phyloP scores from a whole-genome alignment of 306 rosid species.

The Lupinus albus region DNA sequence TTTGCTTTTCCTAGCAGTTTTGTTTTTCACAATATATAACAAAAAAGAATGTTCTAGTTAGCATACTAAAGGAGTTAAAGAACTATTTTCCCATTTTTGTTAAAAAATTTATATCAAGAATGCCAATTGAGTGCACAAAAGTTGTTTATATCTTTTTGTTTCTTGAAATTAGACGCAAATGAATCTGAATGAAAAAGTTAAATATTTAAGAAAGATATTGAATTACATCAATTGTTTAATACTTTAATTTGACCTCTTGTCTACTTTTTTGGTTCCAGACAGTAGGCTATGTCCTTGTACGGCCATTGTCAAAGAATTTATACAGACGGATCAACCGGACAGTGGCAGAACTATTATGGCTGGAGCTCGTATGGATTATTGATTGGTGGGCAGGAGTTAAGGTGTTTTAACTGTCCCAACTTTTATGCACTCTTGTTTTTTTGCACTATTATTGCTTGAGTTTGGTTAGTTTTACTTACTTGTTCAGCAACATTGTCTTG shows the following conservation, averaged over 20 bases:
- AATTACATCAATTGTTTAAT: background rate
- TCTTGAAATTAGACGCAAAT: background rate
- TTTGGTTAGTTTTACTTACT: background rate
- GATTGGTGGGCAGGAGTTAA: constrained; percentile 98
- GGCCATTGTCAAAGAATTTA: constrained; percentile 68
- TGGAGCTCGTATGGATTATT: constrained; percentile 76
- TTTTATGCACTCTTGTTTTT: constrained; percentile 1
- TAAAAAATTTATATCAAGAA: background rate
- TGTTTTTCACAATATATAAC: background rate
- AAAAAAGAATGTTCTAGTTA: background rate
- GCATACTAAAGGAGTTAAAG: background rate
- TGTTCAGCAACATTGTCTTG: background rate
- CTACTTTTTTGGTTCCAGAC: constrained; percentile 54
- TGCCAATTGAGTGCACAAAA: background rate
- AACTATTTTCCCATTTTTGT: background rate
- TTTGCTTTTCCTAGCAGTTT: background rate
- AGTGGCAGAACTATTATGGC: constrained; percentile 79
- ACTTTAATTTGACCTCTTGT: background rate
- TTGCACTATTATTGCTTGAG: constrained; percentile 15
- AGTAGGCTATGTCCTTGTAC: constrained; percentile 58
- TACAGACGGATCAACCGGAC: constrained; percentile 75
- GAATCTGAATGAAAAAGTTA: background rate
- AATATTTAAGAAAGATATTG: background rate
- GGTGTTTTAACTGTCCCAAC: constrained; percentile 47
- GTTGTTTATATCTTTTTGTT: constrained; percentile 1